Evolutionary conservation across 768 basidiomycete genomes (phyloP).

Genomic region (Pleurotus salmoneostramineus): DNA sequence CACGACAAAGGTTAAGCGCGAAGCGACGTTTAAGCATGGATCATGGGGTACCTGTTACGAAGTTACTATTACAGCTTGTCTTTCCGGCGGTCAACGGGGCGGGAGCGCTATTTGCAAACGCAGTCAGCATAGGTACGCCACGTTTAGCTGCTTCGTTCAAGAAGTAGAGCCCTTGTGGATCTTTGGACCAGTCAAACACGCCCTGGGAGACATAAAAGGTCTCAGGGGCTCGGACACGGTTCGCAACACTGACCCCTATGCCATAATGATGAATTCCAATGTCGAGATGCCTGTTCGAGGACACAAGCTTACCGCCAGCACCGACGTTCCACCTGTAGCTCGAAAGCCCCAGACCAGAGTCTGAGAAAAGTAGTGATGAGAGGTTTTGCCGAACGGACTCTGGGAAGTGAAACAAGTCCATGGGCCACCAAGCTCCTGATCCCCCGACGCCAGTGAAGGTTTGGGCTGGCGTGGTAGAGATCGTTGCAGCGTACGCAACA

Average conservation of each 20-base stretch:
- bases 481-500: constrained; percentile 14
- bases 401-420: constrained; percentile 36
- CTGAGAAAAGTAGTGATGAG: constrained; percentile 34
- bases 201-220: constrained; percentile 34
- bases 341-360: constrained; percentile 33
- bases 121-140: constrained; percentile 33
- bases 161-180: constrained; percentile 37
- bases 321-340: constrained; percentile 41
- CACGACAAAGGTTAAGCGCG: not conserved
- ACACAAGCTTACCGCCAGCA: constrained; percentile 24
- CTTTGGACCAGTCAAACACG: constrained; percentile 34
- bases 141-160: constrained; percentile 30
- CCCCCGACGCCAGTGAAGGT: constrained; percentile 37
- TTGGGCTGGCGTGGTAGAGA: constrained; percentile 27
- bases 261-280: not conserved
- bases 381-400: constrained; percentile 34
- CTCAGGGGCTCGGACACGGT: constrained; percentile 30
- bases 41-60: constrained; percentile 22
- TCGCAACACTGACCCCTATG: constrained; percentile 29
- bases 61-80: constrained; percentile 31
- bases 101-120: constrained; percentile 40
- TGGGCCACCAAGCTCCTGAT: constrained; percentile 45
- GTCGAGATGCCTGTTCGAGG: not conserved
- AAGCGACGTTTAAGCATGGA: no score
- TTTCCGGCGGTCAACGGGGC: constrained; percentile 26